Evolutionary conservation across 805 yeast species (phyloP).

Genomic region (Hyphopichia homilentoma): DNA sequence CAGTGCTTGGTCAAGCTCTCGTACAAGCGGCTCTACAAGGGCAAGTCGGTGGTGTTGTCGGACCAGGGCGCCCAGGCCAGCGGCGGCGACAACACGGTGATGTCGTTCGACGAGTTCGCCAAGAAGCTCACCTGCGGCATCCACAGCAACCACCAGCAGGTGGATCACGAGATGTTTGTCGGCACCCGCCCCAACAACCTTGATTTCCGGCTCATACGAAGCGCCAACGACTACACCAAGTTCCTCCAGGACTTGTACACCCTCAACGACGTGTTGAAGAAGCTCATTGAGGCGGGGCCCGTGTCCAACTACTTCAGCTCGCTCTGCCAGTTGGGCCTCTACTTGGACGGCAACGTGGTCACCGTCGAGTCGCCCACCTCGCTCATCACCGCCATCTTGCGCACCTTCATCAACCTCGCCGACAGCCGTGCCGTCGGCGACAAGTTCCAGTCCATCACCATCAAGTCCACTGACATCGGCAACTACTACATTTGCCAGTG

Average conservation of each 20-base stretch:
- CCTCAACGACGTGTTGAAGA: conserved; percentile 15
- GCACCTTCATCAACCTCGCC: conserved; percentile 19
- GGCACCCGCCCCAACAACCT: conserved; percentile 16
- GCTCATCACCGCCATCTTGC: conserved; percentile 24
- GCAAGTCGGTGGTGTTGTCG: conserved; percentile 12
- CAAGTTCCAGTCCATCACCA: conserved; percentile 18
- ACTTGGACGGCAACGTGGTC: conserved; percentile 25
- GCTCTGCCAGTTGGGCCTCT: conserved; percentile 17
- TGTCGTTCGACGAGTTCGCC: conserved; percentile 11
- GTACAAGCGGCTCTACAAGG: conserved; percentile 17
- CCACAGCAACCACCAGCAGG: conserved; percentile 4
- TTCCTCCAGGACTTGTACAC: conserved; percentile 17
- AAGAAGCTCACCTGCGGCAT: conserved; percentile 8
- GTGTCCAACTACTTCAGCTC: conserved; percentile 12
- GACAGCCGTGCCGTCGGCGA: conserved; percentile 10
- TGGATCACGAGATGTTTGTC: conserved; percentile 9
- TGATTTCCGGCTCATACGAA: conserved; percentile 18
- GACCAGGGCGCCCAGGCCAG: not conserved
- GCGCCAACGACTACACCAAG: conserved; percentile 17
- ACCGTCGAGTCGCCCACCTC: conserved; percentile 29
- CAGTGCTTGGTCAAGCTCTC: conserved; percentile 8
- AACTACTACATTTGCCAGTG: conserved; percentile 26
- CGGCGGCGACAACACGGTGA: conserved; percentile 6
- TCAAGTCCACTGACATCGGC: conserved; percentile 34
- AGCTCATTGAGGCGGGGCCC: conserved; percentile 7